These are phyloP conservation scores for Thymus quinquecostatus DNA, from an alignment of 257 asterid genomes.

Conservation along the genomic window DNA sequence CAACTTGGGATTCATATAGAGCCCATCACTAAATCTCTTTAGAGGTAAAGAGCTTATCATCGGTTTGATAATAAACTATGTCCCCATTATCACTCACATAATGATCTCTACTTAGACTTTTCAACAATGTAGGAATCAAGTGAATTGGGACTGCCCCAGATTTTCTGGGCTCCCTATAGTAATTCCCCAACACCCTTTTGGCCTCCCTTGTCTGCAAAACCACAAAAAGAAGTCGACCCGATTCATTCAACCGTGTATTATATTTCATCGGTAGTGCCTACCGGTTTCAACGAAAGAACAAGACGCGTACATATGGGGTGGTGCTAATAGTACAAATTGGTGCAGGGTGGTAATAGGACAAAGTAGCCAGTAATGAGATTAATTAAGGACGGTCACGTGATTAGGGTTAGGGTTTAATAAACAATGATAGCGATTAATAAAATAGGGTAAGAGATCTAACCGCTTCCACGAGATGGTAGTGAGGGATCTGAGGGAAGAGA, in stretches of 20 bases:
- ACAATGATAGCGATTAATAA: no score
- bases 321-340: no score
- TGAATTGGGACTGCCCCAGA: constrained; percentile 76
- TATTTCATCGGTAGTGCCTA: not conserved
- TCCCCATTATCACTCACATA: constrained; percentile 79
- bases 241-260: not conserved
- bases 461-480: constrained; percentile 81
- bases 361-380: not conserved
- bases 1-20: not conserved
- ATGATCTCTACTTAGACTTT: constrained; percentile 64
- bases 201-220: constrained; percentile 71
- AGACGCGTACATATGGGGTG: no score
- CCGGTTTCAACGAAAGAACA: no score
- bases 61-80: constrained; percentile 75
- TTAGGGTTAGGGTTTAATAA: not conserved
- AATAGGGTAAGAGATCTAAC: constrained; percentile 34
- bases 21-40: constrained; percentile 29
- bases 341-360: not conserved
- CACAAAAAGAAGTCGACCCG: not conserved
- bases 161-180: constrained; percentile 79
- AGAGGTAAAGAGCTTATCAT: constrained; percentile 33
- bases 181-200: constrained; percentile 62
- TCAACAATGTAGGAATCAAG: constrained; percentile 49
- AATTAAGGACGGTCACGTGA: constrained; percentile 29
- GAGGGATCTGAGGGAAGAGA: constrained; percentile 92